These are phyloP conservation scores for Saururus chinensis DNA, from an alignment of 164 flowering plant species.

Conservation along the genomic window DNA sequence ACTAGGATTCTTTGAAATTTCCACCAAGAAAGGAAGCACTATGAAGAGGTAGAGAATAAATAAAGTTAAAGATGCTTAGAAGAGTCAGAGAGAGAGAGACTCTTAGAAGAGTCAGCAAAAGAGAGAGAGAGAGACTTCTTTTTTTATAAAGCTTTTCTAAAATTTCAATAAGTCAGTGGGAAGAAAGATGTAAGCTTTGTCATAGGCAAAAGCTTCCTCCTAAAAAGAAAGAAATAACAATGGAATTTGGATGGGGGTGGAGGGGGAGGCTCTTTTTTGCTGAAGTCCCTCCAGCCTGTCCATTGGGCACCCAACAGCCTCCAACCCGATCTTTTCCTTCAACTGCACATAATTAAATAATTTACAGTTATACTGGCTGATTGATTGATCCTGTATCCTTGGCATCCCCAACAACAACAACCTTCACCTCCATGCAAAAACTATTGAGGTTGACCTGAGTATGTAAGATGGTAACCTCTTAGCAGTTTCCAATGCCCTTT, in stretches of 20 bases:
- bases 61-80: conserved; percentile 5
- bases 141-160: neutral
- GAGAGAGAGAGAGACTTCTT: no score
- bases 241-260: neutral
- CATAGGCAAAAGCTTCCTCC: conserved; percentile 1
- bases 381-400: neutral
- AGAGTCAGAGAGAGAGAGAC: neutral
- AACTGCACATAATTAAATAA: neutral
- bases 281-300: conserved; percentile 7
- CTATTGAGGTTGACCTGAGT: no score
- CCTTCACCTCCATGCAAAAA: neutral
- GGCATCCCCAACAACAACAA: neutral
- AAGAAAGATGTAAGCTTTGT: conserved; percentile 2
- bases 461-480: neutral
- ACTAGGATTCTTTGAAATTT: neutral
- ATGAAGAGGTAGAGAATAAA: conserved; percentile 2
- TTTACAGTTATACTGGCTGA: neutral
- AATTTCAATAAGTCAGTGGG: neutral
- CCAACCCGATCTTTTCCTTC: neutral
- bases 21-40: conserved; percentile 4
- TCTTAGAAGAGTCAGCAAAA: conserved; percentile 4
- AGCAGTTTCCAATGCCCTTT: neutral
- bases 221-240: neutral
- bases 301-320: conserved; percentile 7
- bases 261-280: neutral